Evolutionary conservation across 225 moss, liverwort and hornwort species (phyloP), one percentile per base, ranked within the genome.

Genomic region (Sphagnum contortum): DNA sequence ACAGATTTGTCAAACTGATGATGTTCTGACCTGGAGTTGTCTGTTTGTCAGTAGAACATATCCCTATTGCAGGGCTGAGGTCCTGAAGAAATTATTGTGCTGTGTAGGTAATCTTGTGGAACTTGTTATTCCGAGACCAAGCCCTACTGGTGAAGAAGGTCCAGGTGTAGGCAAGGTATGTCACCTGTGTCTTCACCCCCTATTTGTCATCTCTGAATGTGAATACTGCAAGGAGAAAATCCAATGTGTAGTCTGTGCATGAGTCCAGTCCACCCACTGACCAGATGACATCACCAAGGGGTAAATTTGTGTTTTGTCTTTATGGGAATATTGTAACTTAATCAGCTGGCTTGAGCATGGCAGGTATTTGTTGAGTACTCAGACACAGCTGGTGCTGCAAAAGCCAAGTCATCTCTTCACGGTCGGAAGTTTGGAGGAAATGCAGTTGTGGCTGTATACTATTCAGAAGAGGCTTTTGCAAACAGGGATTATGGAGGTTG

Each of bases 341-440:
- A 45, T 3, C 60, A 0, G 48, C 59, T 66, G 11, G 49, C 29
- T 29, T 51, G 57, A 4, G 55, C 3, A 51, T 66, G 46, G 6
- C 81, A 96, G 92, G 95, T 96, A 57, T 96, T 96, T 57, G 88
- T 96, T 0, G 92, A 96, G 76, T 96, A 88, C 61, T 77, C 84
- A 14, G 95, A 96, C 64, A 84, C 80, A 59, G 77, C 82, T 63
- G 95, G 90, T 77, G 90, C 95, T 11, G 71, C 90, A 7, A 96
- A 90, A 77, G 95, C 92, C 0, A 96, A 88, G 74, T 73, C 82
- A 53, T 90, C 90, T 4, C 88, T 96, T 57, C 83, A 92, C 62
- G 88, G 90, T 55, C 87, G 90, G 65, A 90, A 90, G 69, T 96
- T 92, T 59, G 86, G 88, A 62, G 95, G 90, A 49, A 96, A 92